These are phyloP conservation scores for Sisymbrium irio DNA, from an alignment of 345 rosid genomes.

Conservation along the genomic window DNA sequence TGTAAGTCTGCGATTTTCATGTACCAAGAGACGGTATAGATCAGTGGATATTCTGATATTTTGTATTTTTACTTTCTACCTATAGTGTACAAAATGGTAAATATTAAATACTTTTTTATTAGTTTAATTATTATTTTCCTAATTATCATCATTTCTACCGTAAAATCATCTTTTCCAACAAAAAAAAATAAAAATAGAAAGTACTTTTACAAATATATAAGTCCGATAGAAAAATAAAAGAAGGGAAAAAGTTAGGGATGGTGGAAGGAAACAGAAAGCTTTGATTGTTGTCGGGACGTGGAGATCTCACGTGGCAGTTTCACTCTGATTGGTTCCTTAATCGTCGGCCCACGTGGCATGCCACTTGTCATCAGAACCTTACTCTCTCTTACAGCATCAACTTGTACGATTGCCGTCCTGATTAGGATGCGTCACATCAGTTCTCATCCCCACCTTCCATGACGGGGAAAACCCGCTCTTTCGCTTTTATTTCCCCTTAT, in stretches of 20 bases:
- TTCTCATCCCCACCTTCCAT: conserved; percentile 19
- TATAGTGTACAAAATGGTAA: no score
- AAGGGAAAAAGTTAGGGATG: neutral
- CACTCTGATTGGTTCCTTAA: conserved; percentile 29
- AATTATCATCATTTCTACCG: neutral
- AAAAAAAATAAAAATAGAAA: no score
- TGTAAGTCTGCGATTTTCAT: neutral
- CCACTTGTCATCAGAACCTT: conserved; percentile 30
- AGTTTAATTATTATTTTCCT: neutral
- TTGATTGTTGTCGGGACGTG: conserved; percentile 21
- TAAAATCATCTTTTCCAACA: neutral
- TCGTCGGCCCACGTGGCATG: conserved; percentile 38
- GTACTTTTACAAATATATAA: neutral
- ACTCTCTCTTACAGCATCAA: conserved; percentile 15
- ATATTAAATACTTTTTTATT: no score
- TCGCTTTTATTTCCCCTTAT: neutral
- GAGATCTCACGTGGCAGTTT: conserved; percentile 33
- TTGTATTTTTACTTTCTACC: no score
- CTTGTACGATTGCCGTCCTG: conserved; percentile 18
- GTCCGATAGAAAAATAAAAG: neutral
- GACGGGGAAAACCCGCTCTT: neutral
- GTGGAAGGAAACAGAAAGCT: conserved; percentile 19
- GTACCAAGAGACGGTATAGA: neutral
- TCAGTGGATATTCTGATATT: no score
- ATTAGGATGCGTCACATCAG: conserved; percentile 27